These are phyloP conservation scores for Alternaria hordeiaustralica DNA, from an alignment of 2,329 filamentous ascomycete genomes.

Conservation along the genomic window DNA sequence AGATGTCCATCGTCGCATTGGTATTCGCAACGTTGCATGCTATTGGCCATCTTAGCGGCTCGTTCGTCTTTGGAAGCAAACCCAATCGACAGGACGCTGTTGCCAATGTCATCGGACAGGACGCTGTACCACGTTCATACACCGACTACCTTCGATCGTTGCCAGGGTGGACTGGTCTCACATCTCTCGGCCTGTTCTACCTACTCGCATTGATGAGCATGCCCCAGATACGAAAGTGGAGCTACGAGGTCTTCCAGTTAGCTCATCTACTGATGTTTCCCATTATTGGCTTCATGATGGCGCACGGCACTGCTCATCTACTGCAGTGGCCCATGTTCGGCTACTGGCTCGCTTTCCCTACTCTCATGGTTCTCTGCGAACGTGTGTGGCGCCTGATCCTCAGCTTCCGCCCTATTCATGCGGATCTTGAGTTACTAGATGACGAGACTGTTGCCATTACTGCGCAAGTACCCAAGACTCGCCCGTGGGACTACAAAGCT, in stretches of 20 bases:
- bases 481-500: conserved; percentile 62
- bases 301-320: conserved; percentile 60
- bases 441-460: conserved; percentile 61
- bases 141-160: conserved; percentile 55
- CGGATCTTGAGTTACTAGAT: conserved; percentile 58
- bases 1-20: conserved; percentile 60
- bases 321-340: conserved; percentile 64
- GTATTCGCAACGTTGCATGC: conserved; percentile 61
- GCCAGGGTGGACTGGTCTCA: conserved; percentile 60
- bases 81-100: conserved; percentile 55
- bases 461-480: conserved; percentile 55
- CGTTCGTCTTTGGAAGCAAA: conserved; percentile 59
- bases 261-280: conserved; percentile 66
- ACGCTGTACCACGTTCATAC: conserved; percentile 55
- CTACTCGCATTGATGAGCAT: conserved; percentile 57
- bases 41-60: conserved; percentile 61
- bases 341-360: conserved; percentile 63
- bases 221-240: conserved; percentile 59
- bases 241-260: conserved; percentile 64
- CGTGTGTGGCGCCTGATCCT: conserved; percentile 54
- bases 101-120: conserved; percentile 53
- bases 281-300: conserved; percentile 62
- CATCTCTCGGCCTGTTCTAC: conserved; percentile 59
- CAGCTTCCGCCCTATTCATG: conserved; percentile 59
- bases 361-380: conserved; percentile 59